These are phyloP conservation scores for Aspergillus udagawae DNA, from an alignment of 2,329 filamentous ascomycete species.

Conservation along the genomic window DNA sequence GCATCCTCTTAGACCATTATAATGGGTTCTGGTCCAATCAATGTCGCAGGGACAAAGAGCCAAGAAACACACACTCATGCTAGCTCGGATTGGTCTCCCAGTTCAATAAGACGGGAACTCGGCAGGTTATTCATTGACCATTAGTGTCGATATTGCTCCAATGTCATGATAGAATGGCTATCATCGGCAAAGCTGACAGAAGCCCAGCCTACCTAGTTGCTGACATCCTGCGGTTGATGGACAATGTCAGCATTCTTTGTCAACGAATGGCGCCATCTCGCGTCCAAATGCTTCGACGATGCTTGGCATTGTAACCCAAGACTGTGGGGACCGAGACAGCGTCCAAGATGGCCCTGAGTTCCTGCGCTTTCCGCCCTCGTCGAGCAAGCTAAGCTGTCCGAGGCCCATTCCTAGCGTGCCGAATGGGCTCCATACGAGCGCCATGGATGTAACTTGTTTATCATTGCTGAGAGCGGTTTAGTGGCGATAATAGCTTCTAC, in stretches of 20 bases:
- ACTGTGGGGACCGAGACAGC: not conserved
- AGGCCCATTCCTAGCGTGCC: not conserved
- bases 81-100: not conserved
- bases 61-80: not conserved
- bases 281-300: not conserved
- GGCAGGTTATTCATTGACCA: not conserved
- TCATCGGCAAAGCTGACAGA: not conserved
- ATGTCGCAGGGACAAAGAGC: not conserved
- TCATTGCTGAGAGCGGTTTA: not conserved
- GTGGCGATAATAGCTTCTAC: not conserved
- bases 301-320: slow-evolving; percentile 22
- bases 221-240: not conserved
- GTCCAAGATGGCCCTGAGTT: not conserved
- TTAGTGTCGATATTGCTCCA: not conserved
- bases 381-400: not conserved
- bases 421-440: not conserved
- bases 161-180: not conserved
- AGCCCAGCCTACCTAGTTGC: not conserved
- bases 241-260: not conserved
- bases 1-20: not conserved
- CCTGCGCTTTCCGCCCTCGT: not conserved
- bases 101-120: not conserved
- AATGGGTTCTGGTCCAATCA: not conserved
- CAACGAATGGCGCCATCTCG: not conserved
- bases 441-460: slow-evolving; percentile 4